phyloP scores from a whole-genome alignment of 1,139 yeast species.

The Geotrichum aggregatum region DNA sequence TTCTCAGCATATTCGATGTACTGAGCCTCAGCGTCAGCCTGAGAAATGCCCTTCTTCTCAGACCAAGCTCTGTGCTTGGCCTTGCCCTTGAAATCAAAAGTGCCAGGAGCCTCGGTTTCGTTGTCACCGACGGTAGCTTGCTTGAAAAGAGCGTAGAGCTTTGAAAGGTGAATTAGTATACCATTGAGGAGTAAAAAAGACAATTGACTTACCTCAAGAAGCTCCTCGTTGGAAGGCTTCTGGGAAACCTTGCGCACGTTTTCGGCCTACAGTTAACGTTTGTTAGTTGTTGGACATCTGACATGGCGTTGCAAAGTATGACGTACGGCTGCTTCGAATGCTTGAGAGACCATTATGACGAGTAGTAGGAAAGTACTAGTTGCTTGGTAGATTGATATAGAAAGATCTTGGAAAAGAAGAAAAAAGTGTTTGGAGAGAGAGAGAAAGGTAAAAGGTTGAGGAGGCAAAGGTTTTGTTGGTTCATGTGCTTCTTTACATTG shows the following conservation, averaged over 20 bases:
- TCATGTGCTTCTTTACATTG: neutral
- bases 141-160: conserved; percentile 81
- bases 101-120: conserved; percentile 76
- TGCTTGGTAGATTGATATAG: neutral
- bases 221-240: conserved; percentile 83
- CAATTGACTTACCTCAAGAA: conserved; percentile 46
- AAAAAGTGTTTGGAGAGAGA: too few species aligned
- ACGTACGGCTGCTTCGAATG: conserved; percentile 31
- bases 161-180: too few species aligned
- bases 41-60: conserved; percentile 74
- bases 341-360: conserved; percentile 31
- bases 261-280: conserved; percentile 54
- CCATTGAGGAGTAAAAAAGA: neutral
- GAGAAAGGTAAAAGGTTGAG: neutral
- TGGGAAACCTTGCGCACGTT: conserved; percentile 68
- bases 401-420: neutral
- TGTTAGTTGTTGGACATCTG: neutral
- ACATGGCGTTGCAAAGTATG: neutral
- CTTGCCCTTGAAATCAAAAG: conserved; percentile 89
- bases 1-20: conserved; percentile 69
- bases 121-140: conserved; percentile 97
- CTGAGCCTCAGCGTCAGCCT: conserved; percentile 86
- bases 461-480: neutral
- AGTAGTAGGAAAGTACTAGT: too few species aligned
- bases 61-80: conserved; percentile 98